Percentiles rank a stretch among this genome's conserved stretches.
These are phyloP conservation scores for Cystobasidiaceae sp. DNA, from an alignment of 1,284 basidiomycete genomes.

Conservation along the genomic window DNA sequence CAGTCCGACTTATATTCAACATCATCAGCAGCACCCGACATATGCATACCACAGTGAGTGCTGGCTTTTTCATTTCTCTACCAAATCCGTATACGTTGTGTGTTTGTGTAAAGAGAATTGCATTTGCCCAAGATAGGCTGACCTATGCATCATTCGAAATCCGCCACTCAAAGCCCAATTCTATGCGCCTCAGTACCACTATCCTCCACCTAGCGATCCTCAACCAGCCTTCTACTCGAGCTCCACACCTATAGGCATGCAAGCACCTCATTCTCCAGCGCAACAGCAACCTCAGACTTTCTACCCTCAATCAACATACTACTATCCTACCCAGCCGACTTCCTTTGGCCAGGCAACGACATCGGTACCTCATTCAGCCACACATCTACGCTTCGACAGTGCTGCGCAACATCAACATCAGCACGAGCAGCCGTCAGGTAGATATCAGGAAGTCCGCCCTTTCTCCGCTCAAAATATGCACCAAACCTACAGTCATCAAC, in stretches of 20 bases:
- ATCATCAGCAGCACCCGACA: constrained; percentile 15
- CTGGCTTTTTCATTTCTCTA: too few species aligned
- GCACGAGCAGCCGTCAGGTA: too few species aligned
- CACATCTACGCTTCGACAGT: too few species aligned
- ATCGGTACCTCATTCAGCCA: too few species aligned
- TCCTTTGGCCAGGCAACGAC: too few species aligned
- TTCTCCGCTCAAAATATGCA: too few species aligned
- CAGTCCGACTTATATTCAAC: constrained; percentile 22
- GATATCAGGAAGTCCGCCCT: too few species aligned
- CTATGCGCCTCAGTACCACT: constrained; percentile 26
- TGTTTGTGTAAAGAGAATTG: neutral
- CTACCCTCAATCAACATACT: constrained; percentile 15
- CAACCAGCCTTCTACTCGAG: neutral
- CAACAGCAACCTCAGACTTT: constrained; percentile 5
- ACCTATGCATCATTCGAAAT: neutral
- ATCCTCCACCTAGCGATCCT: constrained; percentile 19
- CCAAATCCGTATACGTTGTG: neutral
- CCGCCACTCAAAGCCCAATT: constrained; percentile 4
- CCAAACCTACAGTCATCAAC: too few species aligned
- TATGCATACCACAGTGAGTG: constrained; percentile 31
- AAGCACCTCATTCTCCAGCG: neutral
- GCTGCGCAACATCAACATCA: too few species aligned
- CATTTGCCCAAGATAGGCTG: too few species aligned
- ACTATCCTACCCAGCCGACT: constrained; percentile 8
- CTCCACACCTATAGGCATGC: neutral